Conservation (phyloP, 1,284 basidiomycete species). For the Anthracocystis panici-leucophaei region DNA sequence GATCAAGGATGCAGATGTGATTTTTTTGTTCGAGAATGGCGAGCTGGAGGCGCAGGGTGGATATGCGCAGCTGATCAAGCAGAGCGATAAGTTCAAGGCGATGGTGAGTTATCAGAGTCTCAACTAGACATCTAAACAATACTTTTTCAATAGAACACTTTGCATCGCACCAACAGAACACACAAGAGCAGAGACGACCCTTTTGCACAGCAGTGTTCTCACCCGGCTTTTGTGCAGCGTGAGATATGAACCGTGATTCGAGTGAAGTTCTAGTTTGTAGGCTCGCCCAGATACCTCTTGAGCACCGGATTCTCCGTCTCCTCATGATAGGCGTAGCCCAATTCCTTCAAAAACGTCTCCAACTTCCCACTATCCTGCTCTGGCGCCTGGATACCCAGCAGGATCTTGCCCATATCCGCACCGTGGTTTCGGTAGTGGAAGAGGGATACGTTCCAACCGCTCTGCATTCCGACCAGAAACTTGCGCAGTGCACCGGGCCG, state of each 20-base stretch:
- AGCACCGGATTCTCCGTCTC: constrained; percentile 92
- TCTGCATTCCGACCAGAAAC: constrained; percentile 79
- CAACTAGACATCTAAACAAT: constrained; percentile 6
- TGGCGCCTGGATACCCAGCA: constrained; percentile 90
- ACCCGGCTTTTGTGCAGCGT: too few species aligned
- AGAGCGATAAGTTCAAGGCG: constrained; percentile 45
- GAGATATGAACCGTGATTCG: too few species aligned
- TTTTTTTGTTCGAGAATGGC: constrained; percentile 59
- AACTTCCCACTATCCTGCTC: constrained; percentile 76
- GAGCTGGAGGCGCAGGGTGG: constrained; percentile 55
- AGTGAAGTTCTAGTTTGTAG: neutral
- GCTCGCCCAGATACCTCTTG: constrained; percentile 76
- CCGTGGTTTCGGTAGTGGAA: constrained; percentile 99
- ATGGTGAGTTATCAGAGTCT: constrained; percentile 60
- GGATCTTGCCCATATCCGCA: constrained; percentile 70
- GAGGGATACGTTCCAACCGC: constrained; percentile 92
- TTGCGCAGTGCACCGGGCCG: constrained; percentile 89
- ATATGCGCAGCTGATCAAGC: constrained; percentile 46
- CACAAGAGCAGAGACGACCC: too few species aligned
- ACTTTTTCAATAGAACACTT: neutral
- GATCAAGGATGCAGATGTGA: constrained; percentile 61
- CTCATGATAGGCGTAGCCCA: constrained; percentile 89
- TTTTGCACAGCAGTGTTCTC: too few species aligned
- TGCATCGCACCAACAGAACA: neutral
- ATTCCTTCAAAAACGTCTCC: constrained; percentile 78